Conservation (phyloP, 495 filamentous ascomycete genomes). For the Neurospora terricola region DNA sequence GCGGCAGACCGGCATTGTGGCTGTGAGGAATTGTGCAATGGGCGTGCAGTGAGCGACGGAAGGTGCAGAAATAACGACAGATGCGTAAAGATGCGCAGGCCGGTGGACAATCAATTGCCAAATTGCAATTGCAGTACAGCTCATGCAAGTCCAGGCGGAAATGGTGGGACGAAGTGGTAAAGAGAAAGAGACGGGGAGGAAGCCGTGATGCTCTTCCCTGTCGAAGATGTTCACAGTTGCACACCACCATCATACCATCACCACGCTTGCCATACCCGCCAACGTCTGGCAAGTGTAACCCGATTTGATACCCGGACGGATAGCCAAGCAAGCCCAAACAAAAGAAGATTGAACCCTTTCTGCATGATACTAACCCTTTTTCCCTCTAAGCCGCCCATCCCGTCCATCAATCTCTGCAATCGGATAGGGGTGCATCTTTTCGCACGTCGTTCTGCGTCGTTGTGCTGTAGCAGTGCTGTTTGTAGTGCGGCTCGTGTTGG, state of each 20-base stretch:
- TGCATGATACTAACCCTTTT: not conserved
- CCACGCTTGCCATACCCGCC: not conserved
- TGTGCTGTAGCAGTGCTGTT: not conserved
- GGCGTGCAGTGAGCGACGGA: not conserved
- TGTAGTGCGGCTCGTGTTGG: not conserved
- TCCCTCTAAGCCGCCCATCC: not conserved
- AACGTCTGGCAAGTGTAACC: not conserved
- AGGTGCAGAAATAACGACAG: not conserved
- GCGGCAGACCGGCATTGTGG: not conserved
- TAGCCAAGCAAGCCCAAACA: not conserved
- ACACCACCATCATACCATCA: not conserved
- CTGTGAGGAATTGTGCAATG: not conserved
- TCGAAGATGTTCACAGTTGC: not conserved
- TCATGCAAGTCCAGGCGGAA: not conserved
- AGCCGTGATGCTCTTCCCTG: not conserved
- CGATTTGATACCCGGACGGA: not conserved
- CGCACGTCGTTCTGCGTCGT: not conserved
- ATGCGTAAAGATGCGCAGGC: not conserved
- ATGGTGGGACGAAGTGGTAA: not conserved
- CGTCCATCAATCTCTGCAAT: not conserved
- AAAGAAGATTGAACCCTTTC: not conserved
- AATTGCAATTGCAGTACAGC: not conserved
- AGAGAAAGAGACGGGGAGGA: not conserved
- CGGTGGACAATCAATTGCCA: not conserved
- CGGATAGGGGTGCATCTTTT: not conserved